phyloP scores from a whole-genome alignment of 139 green algal species.

The Picochlorum sp. region DNA sequence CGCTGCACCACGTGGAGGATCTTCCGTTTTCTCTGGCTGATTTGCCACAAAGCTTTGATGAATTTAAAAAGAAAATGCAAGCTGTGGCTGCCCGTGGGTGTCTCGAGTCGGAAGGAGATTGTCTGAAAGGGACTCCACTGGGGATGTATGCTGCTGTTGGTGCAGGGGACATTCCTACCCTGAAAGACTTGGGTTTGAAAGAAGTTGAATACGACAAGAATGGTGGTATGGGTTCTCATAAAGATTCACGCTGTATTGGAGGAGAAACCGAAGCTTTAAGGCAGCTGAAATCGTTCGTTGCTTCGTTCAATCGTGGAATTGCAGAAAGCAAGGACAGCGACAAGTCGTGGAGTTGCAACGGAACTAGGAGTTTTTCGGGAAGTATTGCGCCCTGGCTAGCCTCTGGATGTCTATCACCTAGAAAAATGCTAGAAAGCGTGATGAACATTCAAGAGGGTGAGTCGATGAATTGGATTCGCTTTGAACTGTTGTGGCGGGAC shows the following conservation, averaged over 20 bases:
- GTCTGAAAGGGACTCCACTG: conserved; percentile 34
- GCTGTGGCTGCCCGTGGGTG: conserved; percentile 9
- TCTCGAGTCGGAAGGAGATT: conserved; percentile 13
- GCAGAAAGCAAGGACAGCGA: too few species aligned
- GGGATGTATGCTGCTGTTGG: conserved; percentile 12
- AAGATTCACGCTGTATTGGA: conserved; percentile 13
- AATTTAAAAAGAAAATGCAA: conserved; percentile 30
- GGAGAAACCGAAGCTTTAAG: conserved; percentile 63
- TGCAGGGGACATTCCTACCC: conserved; percentile 39
- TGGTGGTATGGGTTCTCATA: not conserved
- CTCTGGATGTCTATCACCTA: conserved; percentile 67
- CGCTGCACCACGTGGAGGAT: conserved; percentile 56
- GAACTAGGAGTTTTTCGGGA: conserved; percentile 43
- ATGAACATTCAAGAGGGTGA: not conserved
- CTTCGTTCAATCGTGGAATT: too few species aligned
- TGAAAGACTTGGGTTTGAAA: conserved; percentile 49
- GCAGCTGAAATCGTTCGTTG: conserved; percentile 40
- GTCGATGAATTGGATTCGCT: conserved; percentile 55
- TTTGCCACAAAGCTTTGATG: conserved; percentile 37
- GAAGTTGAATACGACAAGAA: not conserved
- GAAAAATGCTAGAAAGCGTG: conserved; percentile 31
- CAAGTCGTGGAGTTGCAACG: too few species aligned
- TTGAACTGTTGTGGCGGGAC: conserved; percentile 75
- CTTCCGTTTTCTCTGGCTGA: conserved; percentile 50
- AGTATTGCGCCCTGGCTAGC: conserved; percentile 73